Base-by-base conservation (phyloP, 768 basidiomycete species). In the Steccherinum ochraceum region DNA sequence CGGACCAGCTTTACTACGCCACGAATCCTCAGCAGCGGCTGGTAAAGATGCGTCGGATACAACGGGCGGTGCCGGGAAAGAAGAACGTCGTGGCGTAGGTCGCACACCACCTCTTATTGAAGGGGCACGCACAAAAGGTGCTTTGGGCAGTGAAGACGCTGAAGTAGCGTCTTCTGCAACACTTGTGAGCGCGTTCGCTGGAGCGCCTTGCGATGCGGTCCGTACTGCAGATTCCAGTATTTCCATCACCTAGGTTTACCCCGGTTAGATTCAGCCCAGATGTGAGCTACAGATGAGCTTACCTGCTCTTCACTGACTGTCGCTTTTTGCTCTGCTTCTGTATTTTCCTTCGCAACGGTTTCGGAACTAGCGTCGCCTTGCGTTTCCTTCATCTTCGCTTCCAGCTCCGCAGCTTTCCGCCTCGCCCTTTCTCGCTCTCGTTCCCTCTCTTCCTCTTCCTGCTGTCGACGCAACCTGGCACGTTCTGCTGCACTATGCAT, bases 401-500 rank as follows among this genome's bases (percentile, higher is more conserved):
- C 87, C 20, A 90, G 63, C 62, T 88, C 86, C 11, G 74, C 77
- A 23, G 89, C 91, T 66, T 93, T 95, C 67, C 70, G 78, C 54
- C 79, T 75, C 12, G 92, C 93, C 13, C 92, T 75, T 58, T 93
- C 90, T 57, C 80, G 80, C 64, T 86, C 84, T 44, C 79, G 84
- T 61, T 89, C 83, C 13, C 91, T 76, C 57, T 88, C 84, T 54
- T 83, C 85, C 62, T 94, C 93, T 58, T 93, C 92, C 46, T 86
- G 77, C 59, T 89, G 84, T 44, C 89, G 72, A 49, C 92, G 74
- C 54, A 85, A 78, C 60, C 81, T 84, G 4, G 92, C 92, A 39
- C 90, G 78, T 54, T 89, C 90, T 1, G 92, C 92, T 4, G 88
- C 88, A 49, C 67, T 78, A 53, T 91, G 90, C 92, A 93, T 93